Percentiles rank a stretch among this genome's conserved stretches.
Conservation (phyloP, 2,329 filamentous ascomycete genomes). For the Onygenales sp. region DNA sequence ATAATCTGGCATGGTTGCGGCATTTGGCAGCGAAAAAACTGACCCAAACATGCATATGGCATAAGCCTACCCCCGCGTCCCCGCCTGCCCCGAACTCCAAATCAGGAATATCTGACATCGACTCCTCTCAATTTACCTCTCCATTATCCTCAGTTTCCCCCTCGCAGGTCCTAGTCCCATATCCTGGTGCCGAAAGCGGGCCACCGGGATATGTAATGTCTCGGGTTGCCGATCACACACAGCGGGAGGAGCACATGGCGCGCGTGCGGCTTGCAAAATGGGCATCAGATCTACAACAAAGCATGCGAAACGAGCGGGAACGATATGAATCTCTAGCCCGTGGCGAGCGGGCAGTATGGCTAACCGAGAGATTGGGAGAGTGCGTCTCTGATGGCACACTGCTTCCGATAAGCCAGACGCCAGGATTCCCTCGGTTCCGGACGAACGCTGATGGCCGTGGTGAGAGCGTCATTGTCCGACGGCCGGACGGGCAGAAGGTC, state of each 20-base stretch:
- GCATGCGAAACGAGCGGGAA: conserved; percentile 62
- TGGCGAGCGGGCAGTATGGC: conserved; percentile 58
- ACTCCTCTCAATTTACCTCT: conserved; percentile 17
- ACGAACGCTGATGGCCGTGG: conserved; percentile 15
- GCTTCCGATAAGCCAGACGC: conserved; percentile 40
- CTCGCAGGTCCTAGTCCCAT: conserved; percentile 19
- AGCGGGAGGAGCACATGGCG: conserved; percentile 51
- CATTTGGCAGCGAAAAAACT: conserved; percentile 77
- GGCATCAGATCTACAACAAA: conserved; percentile 71
- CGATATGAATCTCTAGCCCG: conserved; percentile 55
- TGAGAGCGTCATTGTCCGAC: conserved; percentile 16
- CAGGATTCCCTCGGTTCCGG: conserved; percentile 19
- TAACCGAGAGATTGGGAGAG: conserved; percentile 56
- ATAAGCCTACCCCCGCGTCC: conserved; percentile 3
- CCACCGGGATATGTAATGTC: conserved; percentile 50
- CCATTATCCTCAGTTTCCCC: conserved; percentile 15
- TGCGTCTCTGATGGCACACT: conserved; percentile 57
- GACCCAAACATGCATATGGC: conserved; percentile 53
- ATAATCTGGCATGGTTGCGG: conserved; percentile 71
- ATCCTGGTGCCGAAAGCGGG: conserved; percentile 15
- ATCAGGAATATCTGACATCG: conserved; percentile 2
- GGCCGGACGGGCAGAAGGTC: conserved; percentile 18
- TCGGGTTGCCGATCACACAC: conserved; percentile 49
- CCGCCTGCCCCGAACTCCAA: conserved; percentile 13
- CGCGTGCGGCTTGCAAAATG: conserved; percentile 70